Percentiles rank a stretch among this genome's conserved stretches.
Evolutionary conservation across 2,329 filamentous ascomycete genomes (phyloP).

Genomic region (Arachnomyces sp.): DNA sequence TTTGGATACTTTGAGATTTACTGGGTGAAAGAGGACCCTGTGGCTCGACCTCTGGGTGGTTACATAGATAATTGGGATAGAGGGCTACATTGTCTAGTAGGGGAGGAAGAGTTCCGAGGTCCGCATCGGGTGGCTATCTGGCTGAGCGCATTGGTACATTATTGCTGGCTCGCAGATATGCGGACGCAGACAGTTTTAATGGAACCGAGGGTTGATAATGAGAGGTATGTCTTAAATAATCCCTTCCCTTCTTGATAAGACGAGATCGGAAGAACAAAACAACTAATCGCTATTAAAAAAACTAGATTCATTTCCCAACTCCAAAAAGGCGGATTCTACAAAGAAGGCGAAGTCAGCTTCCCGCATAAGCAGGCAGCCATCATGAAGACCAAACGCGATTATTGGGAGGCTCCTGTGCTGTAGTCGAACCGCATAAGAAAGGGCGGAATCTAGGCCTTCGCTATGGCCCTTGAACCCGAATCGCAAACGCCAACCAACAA

Average conservation of each 20-base stretch:
- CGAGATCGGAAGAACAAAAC: not conserved
- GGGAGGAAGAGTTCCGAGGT: constrained; percentile 85
- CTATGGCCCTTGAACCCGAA: too few relatives aligned
- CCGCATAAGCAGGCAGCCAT: constrained; percentile 89
- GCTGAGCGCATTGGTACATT: constrained; percentile 82
- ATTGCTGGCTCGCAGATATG: constrained; percentile 67
- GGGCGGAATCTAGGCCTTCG: too few relatives aligned
- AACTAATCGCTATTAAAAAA: constrained; percentile 11
- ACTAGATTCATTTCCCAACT: constrained; percentile 63
- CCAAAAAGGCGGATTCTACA: constrained; percentile 69
- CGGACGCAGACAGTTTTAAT: constrained; percentile 76
- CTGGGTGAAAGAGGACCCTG: constrained; percentile 87
- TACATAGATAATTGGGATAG: constrained; percentile 73
- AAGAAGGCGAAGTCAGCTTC: constrained; percentile 77
- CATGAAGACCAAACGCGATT: constrained; percentile 70
- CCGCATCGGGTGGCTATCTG: constrained; percentile 68
- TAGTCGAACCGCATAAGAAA: constrained; percentile 21
- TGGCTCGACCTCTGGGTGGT: constrained; percentile 61
- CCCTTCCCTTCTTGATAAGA: not conserved
- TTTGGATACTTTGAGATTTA: constrained; percentile 98
- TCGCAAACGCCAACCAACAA: too few relatives aligned
- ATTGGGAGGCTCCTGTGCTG: constrained; percentile 64
- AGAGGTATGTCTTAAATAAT: constrained; percentile 54
- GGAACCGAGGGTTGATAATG: constrained; percentile 87
- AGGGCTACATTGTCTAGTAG: constrained; percentile 80